phyloP scores from a whole-genome alignment of 768 basidiomycete genomes.

The Porphyrellus cyaneotinctus region DNA sequence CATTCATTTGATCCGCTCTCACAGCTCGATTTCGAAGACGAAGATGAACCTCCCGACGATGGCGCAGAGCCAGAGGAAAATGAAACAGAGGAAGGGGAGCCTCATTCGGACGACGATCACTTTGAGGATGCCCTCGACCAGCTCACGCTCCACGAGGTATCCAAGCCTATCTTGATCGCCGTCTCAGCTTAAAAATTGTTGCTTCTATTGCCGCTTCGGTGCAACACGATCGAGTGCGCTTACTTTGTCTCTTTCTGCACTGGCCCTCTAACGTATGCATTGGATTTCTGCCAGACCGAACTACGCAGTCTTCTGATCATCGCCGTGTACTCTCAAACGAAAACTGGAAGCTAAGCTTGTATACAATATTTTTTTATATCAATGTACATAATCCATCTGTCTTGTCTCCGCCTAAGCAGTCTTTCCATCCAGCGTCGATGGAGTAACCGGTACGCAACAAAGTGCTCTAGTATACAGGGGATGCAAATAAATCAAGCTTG shows the following conservation, averaged over 20 bases:
- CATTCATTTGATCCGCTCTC: not conserved
- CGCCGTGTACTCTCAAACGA: not conserved
- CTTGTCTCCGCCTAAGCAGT: not conserved
- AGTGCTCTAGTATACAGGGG: too few relatives aligned
- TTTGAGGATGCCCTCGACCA: constrained; percentile 70
- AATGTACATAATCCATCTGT: not conserved
- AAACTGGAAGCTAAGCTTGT: not conserved
- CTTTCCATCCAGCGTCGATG: too few relatives aligned
- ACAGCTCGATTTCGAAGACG: constrained; percentile 83
- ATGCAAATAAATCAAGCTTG: too few relatives aligned
- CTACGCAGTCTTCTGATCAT: not conserved
- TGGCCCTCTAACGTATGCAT: not conserved
- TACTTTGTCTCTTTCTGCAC: not conserved
- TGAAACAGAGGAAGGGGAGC: constrained; percentile 30
- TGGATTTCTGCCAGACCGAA: not conserved
- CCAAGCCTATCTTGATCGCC: constrained; percentile 8
- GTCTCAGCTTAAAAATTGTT: constrained; percentile 15
- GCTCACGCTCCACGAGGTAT: constrained; percentile 34
- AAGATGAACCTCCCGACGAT: constrained; percentile 67
- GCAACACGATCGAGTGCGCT: constrained; percentile 4
- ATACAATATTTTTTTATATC: too few relatives aligned
- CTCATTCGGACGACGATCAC: constrained; percentile 39
- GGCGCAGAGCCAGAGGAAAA: constrained; percentile 28
- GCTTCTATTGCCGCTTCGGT: not conserved
- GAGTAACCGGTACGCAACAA: too few relatives aligned